Base-by-base conservation (phyloP, 2,329 filamentous ascomycete species). In the Aschersonia sp. region DNA sequence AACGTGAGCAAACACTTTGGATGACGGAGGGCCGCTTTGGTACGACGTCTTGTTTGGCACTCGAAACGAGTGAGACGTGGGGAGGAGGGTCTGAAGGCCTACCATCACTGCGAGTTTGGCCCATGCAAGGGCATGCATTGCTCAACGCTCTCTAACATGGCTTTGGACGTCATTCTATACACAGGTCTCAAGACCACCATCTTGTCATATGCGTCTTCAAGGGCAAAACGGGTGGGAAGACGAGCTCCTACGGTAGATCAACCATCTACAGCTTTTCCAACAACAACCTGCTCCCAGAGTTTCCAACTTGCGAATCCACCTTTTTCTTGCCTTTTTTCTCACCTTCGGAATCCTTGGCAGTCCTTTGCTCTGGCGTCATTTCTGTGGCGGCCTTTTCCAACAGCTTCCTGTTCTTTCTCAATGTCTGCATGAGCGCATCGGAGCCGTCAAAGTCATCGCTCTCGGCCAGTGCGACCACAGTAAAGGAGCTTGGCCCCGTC, bases 401-500 rank as follows among this genome's bases (percentile, higher is more conserved):
- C 51, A 69, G 67, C 67, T 84, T 82, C 71, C 80, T 85, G 55
- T 82, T 78, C 68, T 84, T 83, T 68, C 80, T 83, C 55, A 96
- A 67, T 10, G 71, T 76, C 62, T 81, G 79, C 59, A 81, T 70
- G 47, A 94, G 69, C 56, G 85, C 81, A 12, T 75, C 72, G 56
- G 74, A 79, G 56, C 80, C 73, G 30, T 71, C 72, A 57, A 92
- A 92, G 50, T 80, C 79, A 29, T 77, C 72, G 0, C 84, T 77
- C 66, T 97, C 91, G 4, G 89, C 65, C 54, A 97, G 68, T 12
- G 81, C 84, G 30, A 97, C 76, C 4, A 96, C 75, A 9, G 94
- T 86, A 56, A 95, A 97, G 1, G 85, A 86, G 55, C 88, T 89
- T 1, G 83, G 77, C 0, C 89, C 85, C 0, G 82, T 89, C 0